Evolutionary conservation across 805 yeast species (phyloP).

Genomic region (Kockiozyma suomiensis): DNA sequence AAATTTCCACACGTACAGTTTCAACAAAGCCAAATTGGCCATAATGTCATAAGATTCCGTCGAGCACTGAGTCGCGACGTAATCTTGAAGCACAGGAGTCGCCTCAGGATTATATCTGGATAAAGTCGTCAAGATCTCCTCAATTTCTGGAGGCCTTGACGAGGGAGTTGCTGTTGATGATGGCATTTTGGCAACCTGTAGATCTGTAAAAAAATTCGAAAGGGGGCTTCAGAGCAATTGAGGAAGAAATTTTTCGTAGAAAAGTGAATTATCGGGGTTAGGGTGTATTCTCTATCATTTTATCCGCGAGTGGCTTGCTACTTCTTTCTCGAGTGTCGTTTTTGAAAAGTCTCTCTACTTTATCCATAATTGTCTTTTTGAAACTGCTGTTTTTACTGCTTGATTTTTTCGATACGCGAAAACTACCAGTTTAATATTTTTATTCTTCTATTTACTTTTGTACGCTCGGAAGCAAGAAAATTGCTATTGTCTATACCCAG

Average conservation of each 20-base stretch:
- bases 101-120: slow-evolving; percentile 51
- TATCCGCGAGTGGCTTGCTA: no score
- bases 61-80: slow-evolving; percentile 47
- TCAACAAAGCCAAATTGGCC: slow-evolving; percentile 53
- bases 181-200: slow-evolving; percentile 10
- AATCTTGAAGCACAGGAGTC: slow-evolving; percentile 50
- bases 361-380: background rate
- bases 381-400: background rate
- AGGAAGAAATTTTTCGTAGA: background rate
- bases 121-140: slow-evolving; percentile 47
- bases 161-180: slow-evolving; percentile 36
- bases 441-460: no score
- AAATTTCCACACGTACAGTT: slow-evolving; percentile 41
- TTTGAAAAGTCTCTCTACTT: background rate
- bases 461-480: no score
- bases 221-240: background rate
- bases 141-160: slow-evolving; percentile 48
- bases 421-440: background rate
- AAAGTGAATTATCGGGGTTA: background rate
- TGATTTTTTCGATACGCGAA: no score
- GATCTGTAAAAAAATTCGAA: background rate
- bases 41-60: slow-evolving; percentile 43
- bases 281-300: background rate
- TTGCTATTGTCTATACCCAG: no score
- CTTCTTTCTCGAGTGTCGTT: background rate